These are phyloP conservation scores for Stevia rebaudiana DNA, from an alignment of 140 eudicot genomes.

Conservation along the genomic window DNA sequence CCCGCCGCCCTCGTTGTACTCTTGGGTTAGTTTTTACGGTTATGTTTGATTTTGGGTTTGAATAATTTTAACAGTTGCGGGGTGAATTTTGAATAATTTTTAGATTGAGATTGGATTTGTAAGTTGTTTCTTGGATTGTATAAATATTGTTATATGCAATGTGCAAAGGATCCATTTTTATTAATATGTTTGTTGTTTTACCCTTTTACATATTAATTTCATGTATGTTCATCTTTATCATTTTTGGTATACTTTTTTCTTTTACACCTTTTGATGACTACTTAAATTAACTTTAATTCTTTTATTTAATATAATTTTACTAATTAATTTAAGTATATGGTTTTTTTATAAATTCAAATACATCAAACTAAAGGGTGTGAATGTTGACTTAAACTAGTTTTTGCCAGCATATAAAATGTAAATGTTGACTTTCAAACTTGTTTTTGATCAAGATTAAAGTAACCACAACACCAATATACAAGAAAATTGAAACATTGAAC, in stretches of 20 bases:
- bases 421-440: neutral
- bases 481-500: neutral
- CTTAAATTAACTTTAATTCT: too few relatives aligned
- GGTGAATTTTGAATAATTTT: neutral
- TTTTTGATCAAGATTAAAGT: neutral
- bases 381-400: neutral
- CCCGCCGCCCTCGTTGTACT: slow-evolving; percentile 16
- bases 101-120: slow-evolving; percentile 19
- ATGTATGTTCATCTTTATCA: neutral
- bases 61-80: slow-evolving; percentile 1
- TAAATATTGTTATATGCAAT: slow-evolving; percentile 11
- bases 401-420: neutral
- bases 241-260: neutral
- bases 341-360: too few relatives aligned
- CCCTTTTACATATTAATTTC: neutral
- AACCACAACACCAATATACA: neutral
- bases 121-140: slow-evolving; percentile 22
- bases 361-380: neutral
- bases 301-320: too few relatives aligned
- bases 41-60: slow-evolving; percentile 17
- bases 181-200: neutral
- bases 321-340: too few relatives aligned
- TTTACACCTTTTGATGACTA: neutral
- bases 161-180: slow-evolving; percentile 10
- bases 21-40: slow-evolving; percentile 9